These are phyloP conservation scores for Cenchrus purpureus DNA, from an alignment of 176 grass and related monocot species.

Conservation along the genomic window DNA sequence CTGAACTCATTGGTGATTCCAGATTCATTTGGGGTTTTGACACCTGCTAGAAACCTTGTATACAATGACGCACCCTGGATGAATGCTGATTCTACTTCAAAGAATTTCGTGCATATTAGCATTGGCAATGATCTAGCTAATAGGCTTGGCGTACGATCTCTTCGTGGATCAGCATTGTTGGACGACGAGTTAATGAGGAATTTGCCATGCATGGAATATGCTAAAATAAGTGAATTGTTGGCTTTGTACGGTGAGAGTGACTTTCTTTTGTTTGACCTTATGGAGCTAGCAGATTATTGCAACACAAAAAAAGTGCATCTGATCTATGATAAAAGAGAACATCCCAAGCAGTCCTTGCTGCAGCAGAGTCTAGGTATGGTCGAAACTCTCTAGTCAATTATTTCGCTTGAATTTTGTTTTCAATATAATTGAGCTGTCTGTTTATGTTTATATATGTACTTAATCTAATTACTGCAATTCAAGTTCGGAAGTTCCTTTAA, in stretches of 20 bases:
- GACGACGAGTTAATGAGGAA: conserved; percentile 90
- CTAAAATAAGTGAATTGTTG: conserved; percentile 84
- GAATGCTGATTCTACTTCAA: conserved; percentile 60
- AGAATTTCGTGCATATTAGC: conserved; percentile 79
- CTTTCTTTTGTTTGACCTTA: conserved; percentile 89
- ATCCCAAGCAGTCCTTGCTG: conserved; percentile 88
- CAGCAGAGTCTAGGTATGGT: conserved; percentile 90
- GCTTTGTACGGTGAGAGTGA: conserved; percentile 87
- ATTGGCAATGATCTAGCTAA: conserved; percentile 91
- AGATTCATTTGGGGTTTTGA: conserved; percentile 75
- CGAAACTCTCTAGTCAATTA: conserved; percentile 28
- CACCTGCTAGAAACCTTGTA: conserved; percentile 77
- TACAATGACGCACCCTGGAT: conserved; percentile 99
- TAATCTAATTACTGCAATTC: conserved; percentile 12
- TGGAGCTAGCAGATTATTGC: conserved; percentile 94
- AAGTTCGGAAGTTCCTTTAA: background rate
- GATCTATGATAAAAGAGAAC: conserved; percentile 95
- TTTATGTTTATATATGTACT: conserved; percentile 1
- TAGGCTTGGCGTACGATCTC: conserved; percentile 81
- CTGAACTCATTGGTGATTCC: conserved; percentile 79
- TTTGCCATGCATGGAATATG: conserved; percentile 88
- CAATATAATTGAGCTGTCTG: background rate
- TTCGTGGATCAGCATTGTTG: conserved; percentile 79
- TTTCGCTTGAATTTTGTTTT: conserved; percentile 17
- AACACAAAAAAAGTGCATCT: conserved; percentile 91